Percentiles rank a stretch among this genome's conserved stretches.
Conservation (phyloP, 2,329 filamentous ascomycete species). For the Reticulascus tulasneorum region DNA sequence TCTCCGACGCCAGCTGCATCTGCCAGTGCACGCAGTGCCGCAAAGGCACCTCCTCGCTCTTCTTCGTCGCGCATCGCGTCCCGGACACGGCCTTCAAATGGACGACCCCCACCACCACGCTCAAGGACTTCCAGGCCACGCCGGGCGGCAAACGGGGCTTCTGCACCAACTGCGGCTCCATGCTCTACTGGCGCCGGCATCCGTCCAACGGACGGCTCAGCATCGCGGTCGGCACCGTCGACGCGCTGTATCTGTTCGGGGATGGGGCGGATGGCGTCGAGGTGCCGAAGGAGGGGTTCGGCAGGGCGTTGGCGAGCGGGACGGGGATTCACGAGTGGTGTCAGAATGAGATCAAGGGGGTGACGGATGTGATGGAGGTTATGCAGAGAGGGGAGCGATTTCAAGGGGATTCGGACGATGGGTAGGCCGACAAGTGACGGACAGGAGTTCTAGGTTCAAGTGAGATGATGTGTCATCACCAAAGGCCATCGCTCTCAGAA, state of each 20-base stretch:
- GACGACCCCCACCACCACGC: conserved; percentile 22
- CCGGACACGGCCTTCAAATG: conserved; percentile 30
- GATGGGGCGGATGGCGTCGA: conserved; percentile 1
- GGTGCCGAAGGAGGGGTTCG: conserved; percentile 24
- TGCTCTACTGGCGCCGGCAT: conserved; percentile 41
- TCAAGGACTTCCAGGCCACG: conserved; percentile 37
- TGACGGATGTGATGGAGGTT: conserved; percentile 38
- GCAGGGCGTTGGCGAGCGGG: conserved; percentile 32
- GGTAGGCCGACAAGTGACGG: conserved; percentile 1
- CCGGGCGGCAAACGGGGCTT: conserved; percentile 39
- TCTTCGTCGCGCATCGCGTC: conserved; percentile 37
- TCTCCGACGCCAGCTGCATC: conserved; percentile 36
- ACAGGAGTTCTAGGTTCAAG: not conserved
- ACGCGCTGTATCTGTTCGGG: conserved; percentile 35
- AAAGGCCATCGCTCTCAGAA: too few relatives aligned
- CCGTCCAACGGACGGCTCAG: conserved; percentile 22
- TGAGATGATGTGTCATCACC: not conserved
- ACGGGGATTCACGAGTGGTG: conserved; percentile 35
- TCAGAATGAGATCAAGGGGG: conserved; percentile 41
- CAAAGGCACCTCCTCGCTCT: conserved; percentile 44
- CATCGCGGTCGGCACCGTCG: conserved; percentile 40
- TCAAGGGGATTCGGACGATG: not conserved
- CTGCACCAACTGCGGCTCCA: conserved; percentile 44
- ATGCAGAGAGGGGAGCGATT: conserved; percentile 2
- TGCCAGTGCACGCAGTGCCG: conserved; percentile 56